Base-by-base conservation (phyloP, 495 filamentous ascomycete genomes). In the Xylaria cubensis region DNA sequence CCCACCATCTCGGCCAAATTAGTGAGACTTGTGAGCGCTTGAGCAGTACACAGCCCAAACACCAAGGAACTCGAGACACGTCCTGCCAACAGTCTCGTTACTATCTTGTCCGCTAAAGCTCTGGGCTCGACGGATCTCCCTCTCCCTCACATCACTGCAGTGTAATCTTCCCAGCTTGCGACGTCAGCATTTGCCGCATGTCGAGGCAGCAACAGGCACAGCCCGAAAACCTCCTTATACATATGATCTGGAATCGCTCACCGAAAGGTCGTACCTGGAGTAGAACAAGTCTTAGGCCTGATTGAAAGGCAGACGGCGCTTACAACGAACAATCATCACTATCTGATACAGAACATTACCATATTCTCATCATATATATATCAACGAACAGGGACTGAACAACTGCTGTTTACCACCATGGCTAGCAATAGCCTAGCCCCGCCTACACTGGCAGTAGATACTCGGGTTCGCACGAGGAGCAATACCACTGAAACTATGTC, bases 401-500 rank as follows among this genome's bases (percentile, higher is more conserved):
- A 13, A 29, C 24, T 24, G 21, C 46, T 19, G 39, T 19, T 41
- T 12, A 65, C 44, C 32, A 71, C 41, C 65, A 79, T 79, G 77
- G 74, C 75, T 44, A 65, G 63, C 62, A 71, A 70, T 64, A 79
- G 55, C 53, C 66, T 79, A 21, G 74, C 77, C 24, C 77, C 77
- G 48, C 75, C 77, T 39, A 65, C 63, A 19, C 69, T 78, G 46
- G 72, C 59, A 21, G 67, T 77, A 34, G 75, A 79, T 64, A 76
- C 74, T 19, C 72, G 67, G 36, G 72, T 64, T 19, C 77, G 77
- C 41, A 64, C 74, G 39, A 77, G 77, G 67, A 79, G 75, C 69
- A 76, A 78, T 48, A 76, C 74, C 12, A 74, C 74, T 42, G 75
- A 76, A 42, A 76, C 75, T 7, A 70, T 62, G 51, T 70, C 76